A percentile compares a stretch with the other conserved stretches of the same genome.
These are phyloP conservation scores for Melocanna baccifera DNA, from an alignment of 176 grass and related monocot species.

Conservation along the genomic window DNA sequence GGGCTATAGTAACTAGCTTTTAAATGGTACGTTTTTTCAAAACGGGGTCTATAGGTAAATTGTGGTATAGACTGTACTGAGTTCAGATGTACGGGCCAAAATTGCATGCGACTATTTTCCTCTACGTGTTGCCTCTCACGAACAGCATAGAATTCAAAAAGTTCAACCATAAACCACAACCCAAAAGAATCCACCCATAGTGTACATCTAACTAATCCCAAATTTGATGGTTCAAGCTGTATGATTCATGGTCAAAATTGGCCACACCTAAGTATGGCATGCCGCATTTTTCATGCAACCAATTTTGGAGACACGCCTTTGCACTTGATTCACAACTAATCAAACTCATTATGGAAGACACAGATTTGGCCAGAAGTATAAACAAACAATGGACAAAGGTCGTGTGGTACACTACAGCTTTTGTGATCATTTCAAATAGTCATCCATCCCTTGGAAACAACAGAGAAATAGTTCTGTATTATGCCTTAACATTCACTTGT, in stretches of 20 bases:
- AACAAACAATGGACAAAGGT: background rate
- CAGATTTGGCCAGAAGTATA: background rate
- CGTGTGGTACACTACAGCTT: background rate
- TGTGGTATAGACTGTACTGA: no score
- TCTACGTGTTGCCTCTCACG: no score
- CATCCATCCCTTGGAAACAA: background rate
- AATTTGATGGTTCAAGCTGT: slow-evolving; percentile 12
- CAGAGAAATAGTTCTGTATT: background rate
- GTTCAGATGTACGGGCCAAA: no score
- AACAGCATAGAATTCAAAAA: no score
- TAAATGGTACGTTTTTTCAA: no score
- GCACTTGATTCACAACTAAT: slow-evolving; percentile 11
- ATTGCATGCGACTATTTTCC: no score
- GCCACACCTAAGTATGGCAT: background rate
- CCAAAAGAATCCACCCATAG: no score
- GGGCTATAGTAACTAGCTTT: no score
- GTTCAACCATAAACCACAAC: no score
- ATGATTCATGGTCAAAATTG: slow-evolving; percentile 14
- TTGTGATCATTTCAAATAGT: background rate
- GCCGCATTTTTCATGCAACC: background rate
- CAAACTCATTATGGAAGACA: slow-evolving; percentile 14
- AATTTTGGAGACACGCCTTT: background rate
- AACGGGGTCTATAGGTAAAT: no score
- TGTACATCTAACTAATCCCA: background rate
- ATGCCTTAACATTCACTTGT: background rate